These are phyloP conservation scores for Fusarium sp. DNA, from an alignment of 2,329 filamentous ascomycete species.

Conservation along the genomic window DNA sequence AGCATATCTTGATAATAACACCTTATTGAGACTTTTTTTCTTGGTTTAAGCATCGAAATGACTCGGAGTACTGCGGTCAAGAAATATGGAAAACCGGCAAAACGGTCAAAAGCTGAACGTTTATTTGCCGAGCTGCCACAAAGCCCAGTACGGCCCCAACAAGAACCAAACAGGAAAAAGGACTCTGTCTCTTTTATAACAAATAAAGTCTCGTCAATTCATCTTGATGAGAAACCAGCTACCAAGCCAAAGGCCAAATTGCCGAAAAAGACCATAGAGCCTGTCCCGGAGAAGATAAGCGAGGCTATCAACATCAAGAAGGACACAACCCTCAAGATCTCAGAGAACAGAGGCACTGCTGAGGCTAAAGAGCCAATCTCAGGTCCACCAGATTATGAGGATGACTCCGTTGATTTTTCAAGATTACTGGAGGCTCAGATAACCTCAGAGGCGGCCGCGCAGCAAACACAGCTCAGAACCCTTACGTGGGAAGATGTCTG, in stretches of 20 bases:
- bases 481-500: conserved; percentile 67
- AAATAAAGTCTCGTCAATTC: conserved; percentile 46
- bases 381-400: background rate
- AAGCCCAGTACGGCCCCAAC: conserved; percentile 53
- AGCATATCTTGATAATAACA: background rate
- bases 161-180: conserved; percentile 14
- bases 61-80: conserved; percentile 53
- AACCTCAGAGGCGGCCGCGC: conserved; percentile 29
- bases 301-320: conserved; percentile 7
- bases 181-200: conserved; percentile 46
- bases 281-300: conserved; percentile 14
- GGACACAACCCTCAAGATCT: background rate
- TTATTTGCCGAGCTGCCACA: conserved; percentile 62
- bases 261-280: background rate
- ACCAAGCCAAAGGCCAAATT: conserved; percentile 26
- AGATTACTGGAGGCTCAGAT: conserved; percentile 7
- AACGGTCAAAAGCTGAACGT: conserved; percentile 56
- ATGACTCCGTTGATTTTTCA: background rate
- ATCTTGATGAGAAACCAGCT: conserved; percentile 34
- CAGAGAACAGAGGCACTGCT: background rate
- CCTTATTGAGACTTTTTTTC: background rate
- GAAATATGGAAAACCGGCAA: conserved; percentile 61
- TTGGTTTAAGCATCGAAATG: conserved; percentile 48
- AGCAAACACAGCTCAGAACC: conserved; percentile 49
- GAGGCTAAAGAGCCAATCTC: background rate